These are phyloP conservation scores for Pyrenula aspistea DNA, from an alignment of 495 filamentous ascomycete species.

Conservation along the genomic window DNA sequence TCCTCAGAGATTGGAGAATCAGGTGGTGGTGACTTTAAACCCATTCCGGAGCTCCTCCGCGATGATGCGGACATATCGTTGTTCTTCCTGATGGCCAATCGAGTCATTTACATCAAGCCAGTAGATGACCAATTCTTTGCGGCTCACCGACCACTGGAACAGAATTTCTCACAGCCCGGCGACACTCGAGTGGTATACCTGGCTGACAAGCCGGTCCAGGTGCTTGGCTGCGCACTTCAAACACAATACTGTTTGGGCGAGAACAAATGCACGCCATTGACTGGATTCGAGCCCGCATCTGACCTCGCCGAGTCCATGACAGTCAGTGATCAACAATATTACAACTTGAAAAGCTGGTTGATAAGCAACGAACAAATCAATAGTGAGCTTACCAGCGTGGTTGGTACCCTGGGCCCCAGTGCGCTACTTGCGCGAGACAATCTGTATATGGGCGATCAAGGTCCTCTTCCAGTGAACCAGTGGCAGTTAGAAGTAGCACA, in stretches of 20 bases:
- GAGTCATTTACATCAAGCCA: background rate
- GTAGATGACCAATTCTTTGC: background rate
- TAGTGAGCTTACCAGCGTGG: background rate
- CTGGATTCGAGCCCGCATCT: background rate
- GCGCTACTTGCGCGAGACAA: background rate
- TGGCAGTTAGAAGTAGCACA: background rate
- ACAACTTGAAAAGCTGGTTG: background rate
- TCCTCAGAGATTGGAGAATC: background rate
- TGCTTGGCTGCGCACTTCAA: background rate
- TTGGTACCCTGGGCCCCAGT: background rate
- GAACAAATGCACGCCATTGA: background rate
- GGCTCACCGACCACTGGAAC: background rate
- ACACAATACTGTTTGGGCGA: background rate
- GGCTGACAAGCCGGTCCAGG: background rate
- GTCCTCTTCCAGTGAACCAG: background rate
- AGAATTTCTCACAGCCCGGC: background rate
- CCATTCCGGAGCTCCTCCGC: background rate
- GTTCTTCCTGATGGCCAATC: background rate
- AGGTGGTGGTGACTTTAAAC: background rate
- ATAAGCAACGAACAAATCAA: background rate
- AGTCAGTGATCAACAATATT: background rate
- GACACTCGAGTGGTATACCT: background rate
- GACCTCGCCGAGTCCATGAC: background rate
- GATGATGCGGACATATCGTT: background rate
- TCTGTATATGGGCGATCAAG: background rate